Percentiles rank a stretch among this genome's conserved stretches.
Conservation (phyloP, 495 filamentous ascomycete genomes). For the Talaromyces adpressus region DNA sequence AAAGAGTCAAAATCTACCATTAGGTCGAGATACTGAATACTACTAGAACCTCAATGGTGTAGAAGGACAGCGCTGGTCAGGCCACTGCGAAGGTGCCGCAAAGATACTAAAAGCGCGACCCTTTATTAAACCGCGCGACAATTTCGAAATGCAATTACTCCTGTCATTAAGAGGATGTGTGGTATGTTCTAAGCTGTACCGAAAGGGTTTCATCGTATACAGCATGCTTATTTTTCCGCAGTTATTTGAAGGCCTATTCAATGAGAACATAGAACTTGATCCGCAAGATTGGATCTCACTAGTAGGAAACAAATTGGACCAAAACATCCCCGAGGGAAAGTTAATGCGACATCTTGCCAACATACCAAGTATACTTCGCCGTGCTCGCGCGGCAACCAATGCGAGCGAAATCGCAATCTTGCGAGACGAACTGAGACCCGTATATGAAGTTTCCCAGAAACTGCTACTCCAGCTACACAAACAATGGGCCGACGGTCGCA, state of each 20-base stretch:
- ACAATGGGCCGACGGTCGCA: background rate
- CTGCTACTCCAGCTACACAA: slow-evolving; percentile 14
- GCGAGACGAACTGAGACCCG: slow-evolving; percentile 15
- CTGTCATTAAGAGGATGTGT: slow-evolving; percentile 32
- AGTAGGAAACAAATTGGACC: slow-evolving; percentile 23
- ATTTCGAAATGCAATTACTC: slow-evolving; percentile 32
- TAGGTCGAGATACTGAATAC: background rate
- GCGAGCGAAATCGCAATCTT: slow-evolving; percentile 6
- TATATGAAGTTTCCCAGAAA: slow-evolving; percentile 22
- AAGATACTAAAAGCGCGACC: slow-evolving; percentile 32
- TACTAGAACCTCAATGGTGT: slow-evolving; percentile 22
- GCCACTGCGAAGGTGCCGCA: slow-evolving; percentile 35
- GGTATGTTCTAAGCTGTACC: slow-evolving; percentile 15
- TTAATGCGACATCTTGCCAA: slow-evolving; percentile 23
- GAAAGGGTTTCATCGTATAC: background rate
- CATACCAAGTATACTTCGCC: slow-evolving; percentile 22
- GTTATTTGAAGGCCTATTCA: slow-evolving; percentile 37
- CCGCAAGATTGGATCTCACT: slow-evolving; percentile 29
- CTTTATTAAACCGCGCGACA: slow-evolving; percentile 21
- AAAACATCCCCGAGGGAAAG: slow-evolving; percentile 19
- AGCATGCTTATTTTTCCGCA: slow-evolving; percentile 10
- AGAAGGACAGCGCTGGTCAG: slow-evolving; percentile 12
- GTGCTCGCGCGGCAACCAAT: slow-evolving; percentile 12
- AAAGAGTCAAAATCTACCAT: background rate
- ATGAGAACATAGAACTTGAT: slow-evolving; percentile 26